These are phyloP conservation scores for Vicia faba DNA, from an alignment of 306 rosid genomes.

Conservation along the genomic window DNA sequence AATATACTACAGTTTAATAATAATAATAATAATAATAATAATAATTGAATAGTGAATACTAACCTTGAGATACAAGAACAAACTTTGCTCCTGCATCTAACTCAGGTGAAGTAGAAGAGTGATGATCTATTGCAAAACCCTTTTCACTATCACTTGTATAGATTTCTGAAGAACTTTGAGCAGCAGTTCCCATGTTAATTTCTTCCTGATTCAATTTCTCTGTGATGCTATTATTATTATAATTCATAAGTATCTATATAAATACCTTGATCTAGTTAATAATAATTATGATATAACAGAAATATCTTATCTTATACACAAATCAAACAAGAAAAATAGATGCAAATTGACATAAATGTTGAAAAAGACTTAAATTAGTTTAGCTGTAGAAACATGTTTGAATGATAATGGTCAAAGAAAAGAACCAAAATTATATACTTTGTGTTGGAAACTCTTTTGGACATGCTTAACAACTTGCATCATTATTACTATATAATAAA, in stretches of 20 bases:
- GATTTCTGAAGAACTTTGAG: slow-evolving; percentile 44
- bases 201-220: slow-evolving; percentile 4
- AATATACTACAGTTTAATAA: background rate
- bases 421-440: slow-evolving; percentile 36
- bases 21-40: background rate
- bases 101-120: slow-evolving; percentile 39
- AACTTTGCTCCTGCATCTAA: slow-evolving; percentile 82
- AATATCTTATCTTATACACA: slow-evolving; percentile 15
- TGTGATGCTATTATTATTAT: slow-evolving; percentile 12
- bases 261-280: slow-evolving; percentile 35
- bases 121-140: slow-evolving; percentile 32
- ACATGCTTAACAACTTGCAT: slow-evolving; percentile 39
- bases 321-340: background rate
- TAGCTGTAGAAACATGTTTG: slow-evolving; percentile 37
- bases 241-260: slow-evolving; percentile 11
- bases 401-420: slow-evolving; percentile 48
- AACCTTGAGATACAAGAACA: slow-evolving; percentile 79
- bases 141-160: slow-evolving; percentile 47
- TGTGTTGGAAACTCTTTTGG: slow-evolving; percentile 36
- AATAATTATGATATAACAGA: background rate
- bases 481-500: background rate
- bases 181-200: slow-evolving; percentile 45
- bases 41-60: background rate
- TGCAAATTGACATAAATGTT: slow-evolving; percentile 37
- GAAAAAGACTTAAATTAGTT: slow-evolving; percentile 38